Evolutionary conservation across 768 basidiomycete species (phyloP), one percentile per base, ranked within the genome.

Genomic region (Gloeopeniophorella convolvens): DNA sequence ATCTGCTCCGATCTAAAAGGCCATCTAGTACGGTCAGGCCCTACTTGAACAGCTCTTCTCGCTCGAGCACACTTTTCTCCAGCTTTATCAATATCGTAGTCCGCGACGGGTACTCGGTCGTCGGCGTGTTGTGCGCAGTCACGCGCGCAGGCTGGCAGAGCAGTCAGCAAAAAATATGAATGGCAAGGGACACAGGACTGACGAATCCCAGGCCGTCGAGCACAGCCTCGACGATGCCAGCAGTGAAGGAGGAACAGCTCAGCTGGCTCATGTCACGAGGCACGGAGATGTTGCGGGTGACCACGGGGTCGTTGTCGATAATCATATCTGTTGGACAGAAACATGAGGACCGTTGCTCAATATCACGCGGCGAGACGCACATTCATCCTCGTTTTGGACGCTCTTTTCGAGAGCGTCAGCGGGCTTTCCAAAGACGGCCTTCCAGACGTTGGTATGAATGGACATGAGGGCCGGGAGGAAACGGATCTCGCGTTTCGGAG

Each of bases 51-150:
- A 88, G 74, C 64, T 91, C 88, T 70, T 99, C 96, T 37, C 96
- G 80, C 59, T 95, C 92, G 62, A 99, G 72, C 41, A 97, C 95
- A 50, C 83, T 84, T 62, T 83, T 84, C 68, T 97, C 92, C 53
- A 98, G 73, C 69, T 98, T 98, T 71, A 99, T 95, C 45, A 99
- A 78, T 50, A 99, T 93, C n/a, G 94, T 95, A 4, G 86, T 96
- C 45, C 93, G 79, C 43, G 81, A 79, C 3, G 94, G 90, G 61
- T 75, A 79, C 50, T 86, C 82, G 9, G 83, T 71, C 0, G 78
- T 90, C 4, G 93, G 87, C 1, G 96, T 95, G 50, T 84, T 85
- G 64, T 98, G 96, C 0, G 95, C 93, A 0, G 96, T 98, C 24
- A 98, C 96, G 59, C 95, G 77, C 8, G 95, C 92, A 24, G 96